phyloP scores from a whole-genome alignment of 345 rosid species.

The Noccaea bulbosa region DNA sequence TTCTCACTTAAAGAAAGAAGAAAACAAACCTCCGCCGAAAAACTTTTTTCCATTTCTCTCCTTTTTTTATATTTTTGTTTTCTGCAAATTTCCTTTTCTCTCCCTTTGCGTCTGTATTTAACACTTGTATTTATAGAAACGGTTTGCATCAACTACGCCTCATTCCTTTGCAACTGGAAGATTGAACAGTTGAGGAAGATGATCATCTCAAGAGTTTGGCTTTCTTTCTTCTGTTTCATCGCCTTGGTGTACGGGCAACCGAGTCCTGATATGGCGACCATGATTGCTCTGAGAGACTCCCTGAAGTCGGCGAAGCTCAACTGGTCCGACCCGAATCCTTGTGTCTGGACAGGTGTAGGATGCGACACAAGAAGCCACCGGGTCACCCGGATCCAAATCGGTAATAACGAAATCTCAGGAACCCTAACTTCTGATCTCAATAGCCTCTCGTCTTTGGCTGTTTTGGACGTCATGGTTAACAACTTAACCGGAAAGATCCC shows the following conservation, averaged over 20 bases:
- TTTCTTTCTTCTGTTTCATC: slow-evolving; percentile 24
- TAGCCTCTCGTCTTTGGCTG: slow-evolving; percentile 42
- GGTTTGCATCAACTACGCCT: too few relatives aligned
- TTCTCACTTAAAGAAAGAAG: too few relatives aligned
- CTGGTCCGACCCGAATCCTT: slow-evolving; percentile 62
- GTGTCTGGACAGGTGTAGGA: slow-evolving; percentile 45
- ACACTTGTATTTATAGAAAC: too few relatives aligned
- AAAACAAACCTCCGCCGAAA: too few relatives aligned
- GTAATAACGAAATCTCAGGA: slow-evolving; percentile 41
- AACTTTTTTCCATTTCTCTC: too few relatives aligned
- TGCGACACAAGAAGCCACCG: slow-evolving; percentile 36
- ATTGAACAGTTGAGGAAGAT: background rate
- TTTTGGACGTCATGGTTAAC: slow-evolving; percentile 56
- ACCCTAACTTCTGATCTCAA: slow-evolving; percentile 52
- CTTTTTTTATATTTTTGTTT: too few relatives aligned
- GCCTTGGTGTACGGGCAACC: slow-evolving; percentile 34
- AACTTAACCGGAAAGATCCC: slow-evolving; percentile 52
- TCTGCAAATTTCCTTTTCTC: background rate
- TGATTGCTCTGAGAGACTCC: slow-evolving; percentile 43
- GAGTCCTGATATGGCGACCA: slow-evolving; percentile 21
- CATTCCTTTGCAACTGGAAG: background rate
- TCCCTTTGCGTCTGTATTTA: background rate
- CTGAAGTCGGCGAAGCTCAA: slow-evolving; percentile 33
- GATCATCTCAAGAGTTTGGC: background rate
- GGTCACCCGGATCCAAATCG: slow-evolving; percentile 57